phyloP scores from a whole-genome alignment of 2,329 filamentous ascomycete species.

The Cladosporium sp. region DNA sequence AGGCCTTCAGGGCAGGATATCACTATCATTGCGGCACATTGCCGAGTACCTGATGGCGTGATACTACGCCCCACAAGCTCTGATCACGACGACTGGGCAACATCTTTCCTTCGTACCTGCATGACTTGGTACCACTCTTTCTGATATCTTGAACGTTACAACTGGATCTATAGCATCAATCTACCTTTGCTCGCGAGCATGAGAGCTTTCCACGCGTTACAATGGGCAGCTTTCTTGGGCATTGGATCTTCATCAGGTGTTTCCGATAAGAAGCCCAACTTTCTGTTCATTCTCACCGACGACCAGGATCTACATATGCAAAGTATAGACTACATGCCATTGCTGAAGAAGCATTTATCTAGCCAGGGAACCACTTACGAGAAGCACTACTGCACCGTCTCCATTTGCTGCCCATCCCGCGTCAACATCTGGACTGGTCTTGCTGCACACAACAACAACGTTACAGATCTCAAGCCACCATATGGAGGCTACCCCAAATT shows the following conservation, averaged over 20 bases:
- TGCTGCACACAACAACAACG: constrained; percentile 70
- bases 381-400: constrained; percentile 67
- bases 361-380: constrained; percentile 50
- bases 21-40: background rate
- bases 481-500: constrained; percentile 69
- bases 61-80: constrained; percentile 2
- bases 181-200: background rate
- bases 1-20: background rate
- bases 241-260: constrained; percentile 1
- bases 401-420: constrained; percentile 68
- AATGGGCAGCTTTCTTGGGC: background rate
- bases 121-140: background rate
- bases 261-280: constrained; percentile 51
- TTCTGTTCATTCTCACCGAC: constrained; percentile 69
- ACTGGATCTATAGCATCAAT: background rate
- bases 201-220: background rate
- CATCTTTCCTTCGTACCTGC: constrained; percentile 6
- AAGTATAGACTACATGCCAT: constrained; percentile 63
- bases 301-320: constrained; percentile 67
- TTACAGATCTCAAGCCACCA: constrained; percentile 60
- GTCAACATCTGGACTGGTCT: constrained; percentile 67
- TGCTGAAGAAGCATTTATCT: constrained; percentile 39
- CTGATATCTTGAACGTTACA: background rate
- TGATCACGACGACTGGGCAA: background rate
- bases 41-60: constrained; percentile 3